Evolutionary conservation across 1,284 basidiomycete genomes (phyloP), one percentile per base, ranked within the genome.

Genomic region (Trametes hirsuta): DNA sequence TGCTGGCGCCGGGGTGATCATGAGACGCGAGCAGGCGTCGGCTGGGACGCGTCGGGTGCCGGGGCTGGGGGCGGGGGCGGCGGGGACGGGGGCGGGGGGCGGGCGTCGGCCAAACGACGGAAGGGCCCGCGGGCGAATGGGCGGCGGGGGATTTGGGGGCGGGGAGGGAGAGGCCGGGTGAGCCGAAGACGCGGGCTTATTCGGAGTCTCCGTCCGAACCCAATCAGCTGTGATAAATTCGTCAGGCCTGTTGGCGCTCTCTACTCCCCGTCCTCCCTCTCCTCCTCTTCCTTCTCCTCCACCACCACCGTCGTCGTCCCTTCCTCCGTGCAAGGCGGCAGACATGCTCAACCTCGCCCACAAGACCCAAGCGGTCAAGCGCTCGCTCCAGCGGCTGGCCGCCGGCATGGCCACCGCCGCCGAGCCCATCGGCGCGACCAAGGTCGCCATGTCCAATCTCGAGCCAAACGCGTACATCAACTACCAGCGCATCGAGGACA

Each of bases 401-500:
- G 84, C 83, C 52, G 87, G 87, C 47, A 87, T 94, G 86, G 93
- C 93, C 72, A 94, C 91, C 68, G 88, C 84, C 70, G 82, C 86
- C 18, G 74, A 75, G 18, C 81, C 86, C 53, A 96, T 97, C 69
- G 94, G 94, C 63, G 93, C 94, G 75, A 95, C 89, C 67, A 95
- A 95, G 81, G 95, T 97, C 57, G 79, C 91, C 69, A 97, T 97
- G 94, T 94, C 92, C 53, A 81, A 89, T 64, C 85, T 95, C 66
- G 94, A 97, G 79, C 87, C 90, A 73, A 88, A 86, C 71, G 87
- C 86, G 64, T 97, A 85, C 76, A 96, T 98, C 81, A 97, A 98
- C 87, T 98, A 98, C 78, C 95, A 97, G 80, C 89, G 95, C 64
- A 97, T 97, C 73, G 95, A 97, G 80, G 94, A 97, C 76, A 97